A percentile compares a stretch with the other conserved stretches of the same genome.
Conservation (phyloP, 2,329 filamentous ascomycete genomes). For the Aspergillus japonicus region DNA sequence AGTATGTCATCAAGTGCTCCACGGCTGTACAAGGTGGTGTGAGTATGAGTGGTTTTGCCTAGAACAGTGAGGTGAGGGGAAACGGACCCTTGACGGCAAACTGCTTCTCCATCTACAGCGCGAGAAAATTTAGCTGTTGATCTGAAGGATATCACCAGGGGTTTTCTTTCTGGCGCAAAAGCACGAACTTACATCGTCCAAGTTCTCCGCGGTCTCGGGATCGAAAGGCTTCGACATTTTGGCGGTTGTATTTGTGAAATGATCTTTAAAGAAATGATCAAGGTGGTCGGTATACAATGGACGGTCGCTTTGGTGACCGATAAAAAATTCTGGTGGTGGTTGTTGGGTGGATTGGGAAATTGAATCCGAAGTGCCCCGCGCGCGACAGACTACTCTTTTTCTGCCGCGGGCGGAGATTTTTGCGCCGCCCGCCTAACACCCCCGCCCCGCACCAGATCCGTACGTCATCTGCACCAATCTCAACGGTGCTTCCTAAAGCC, state of each 20-base stretch:
- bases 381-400: constrained; percentile 30
- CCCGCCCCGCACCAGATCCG: constrained; percentile 8
- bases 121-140: constrained; percentile 26
- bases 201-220: constrained; percentile 65
- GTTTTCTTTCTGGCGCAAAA: not conserved
- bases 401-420: constrained; percentile 32
- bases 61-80: not conserved
- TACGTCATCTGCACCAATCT: constrained; percentile 12
- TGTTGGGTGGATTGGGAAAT: too few relatives aligned
- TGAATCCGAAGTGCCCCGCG: constrained; percentile 26
- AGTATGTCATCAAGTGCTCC: constrained; percentile 96
- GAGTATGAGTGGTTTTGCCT: not conserved
- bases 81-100: constrained; percentile 87
- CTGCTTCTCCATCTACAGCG: constrained; percentile 87
- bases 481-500: not conserved
- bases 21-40: constrained; percentile 57
- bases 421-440: constrained; percentile 12
- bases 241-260: constrained; percentile 8
- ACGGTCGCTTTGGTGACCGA: not conserved
- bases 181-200: constrained; percentile 60
- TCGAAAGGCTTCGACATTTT: constrained; percentile 49
- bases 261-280: not conserved
- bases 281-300: constrained; percentile 3
- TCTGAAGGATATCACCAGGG: not conserved
- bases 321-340: not conserved